A percentile compares a stretch with the other conserved stretches of the same genome.
Evolutionary conservation across 1,284 basidiomycete genomes (phyloP).

Genomic region (Austroboletus niveus): DNA sequence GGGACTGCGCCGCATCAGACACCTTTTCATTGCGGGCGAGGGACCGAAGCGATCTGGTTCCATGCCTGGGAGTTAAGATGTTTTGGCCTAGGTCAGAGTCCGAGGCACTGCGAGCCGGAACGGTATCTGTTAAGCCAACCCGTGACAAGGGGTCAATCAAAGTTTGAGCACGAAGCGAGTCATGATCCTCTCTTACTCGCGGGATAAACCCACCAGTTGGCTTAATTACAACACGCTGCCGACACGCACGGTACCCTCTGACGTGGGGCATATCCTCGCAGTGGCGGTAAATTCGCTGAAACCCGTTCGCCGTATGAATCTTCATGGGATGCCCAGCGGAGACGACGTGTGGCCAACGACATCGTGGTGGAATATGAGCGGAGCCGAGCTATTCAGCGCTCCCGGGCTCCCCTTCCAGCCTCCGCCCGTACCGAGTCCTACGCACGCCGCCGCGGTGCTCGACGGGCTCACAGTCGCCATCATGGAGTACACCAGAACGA

Average conservation of each 20-base stretch:
- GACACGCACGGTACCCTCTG: slow-evolving; percentile 12
- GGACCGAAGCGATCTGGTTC: slow-evolving; percentile 19
- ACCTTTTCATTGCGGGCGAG: slow-evolving; percentile 18
- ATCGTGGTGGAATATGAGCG: neutral
- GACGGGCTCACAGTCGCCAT: too few relatives aligned
- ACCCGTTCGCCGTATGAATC: neutral
- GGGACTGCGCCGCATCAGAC: slow-evolving; percentile 23
- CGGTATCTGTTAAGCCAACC: slow-evolving; percentile 15
- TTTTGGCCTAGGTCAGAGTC: slow-evolving; percentile 6
- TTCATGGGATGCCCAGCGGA: neutral
- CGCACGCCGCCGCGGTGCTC: too few relatives aligned
- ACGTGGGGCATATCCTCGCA: neutral
- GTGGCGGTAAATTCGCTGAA: neutral
- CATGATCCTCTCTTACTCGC: slow-evolving; percentile 19
- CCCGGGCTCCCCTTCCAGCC: too few relatives aligned
- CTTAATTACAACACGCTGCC: slow-evolving; percentile 3
- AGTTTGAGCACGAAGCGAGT: slow-evolving; percentile 15
- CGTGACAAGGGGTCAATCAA: slow-evolving; percentile 21
- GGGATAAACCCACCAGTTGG: slow-evolving; percentile 10
- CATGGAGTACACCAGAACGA: too few relatives aligned
- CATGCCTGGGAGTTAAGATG: slow-evolving; percentile 8
- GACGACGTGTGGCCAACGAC: neutral
- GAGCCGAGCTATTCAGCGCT: neutral
- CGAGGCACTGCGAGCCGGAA: slow-evolving; percentile 5
- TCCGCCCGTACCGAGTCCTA: too few relatives aligned